Conservation (phyloP, 208 protist genomes). For the Porcisia deanei region DNA sequence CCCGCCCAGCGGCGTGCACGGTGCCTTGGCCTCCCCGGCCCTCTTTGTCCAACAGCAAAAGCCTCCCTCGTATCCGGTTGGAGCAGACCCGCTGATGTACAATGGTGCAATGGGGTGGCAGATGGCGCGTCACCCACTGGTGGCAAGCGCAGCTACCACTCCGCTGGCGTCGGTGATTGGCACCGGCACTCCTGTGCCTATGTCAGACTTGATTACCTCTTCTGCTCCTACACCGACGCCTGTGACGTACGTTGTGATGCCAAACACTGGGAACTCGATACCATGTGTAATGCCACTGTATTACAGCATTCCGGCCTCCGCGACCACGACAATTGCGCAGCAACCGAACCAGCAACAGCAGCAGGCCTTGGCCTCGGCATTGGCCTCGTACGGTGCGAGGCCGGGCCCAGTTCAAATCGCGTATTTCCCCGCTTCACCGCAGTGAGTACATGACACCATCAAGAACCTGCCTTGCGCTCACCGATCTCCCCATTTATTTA, state of each 20-base stretch:
- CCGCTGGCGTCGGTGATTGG: conserved; percentile 3
- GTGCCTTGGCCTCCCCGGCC: conserved; percentile 1
- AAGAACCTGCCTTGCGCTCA: neutral
- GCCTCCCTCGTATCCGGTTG: conserved; percentile 10
- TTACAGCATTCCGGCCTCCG: conserved; percentile 17
- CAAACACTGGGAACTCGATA: neutral
- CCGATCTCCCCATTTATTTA: neutral
- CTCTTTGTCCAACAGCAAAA: conserved; percentile 11
- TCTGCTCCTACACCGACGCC: conserved; percentile 1
- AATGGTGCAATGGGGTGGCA: conserved; percentile 8
- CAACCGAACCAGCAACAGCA: conserved; percentile 15
- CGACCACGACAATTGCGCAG: neutral
- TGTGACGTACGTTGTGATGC: conserved; percentile 21
- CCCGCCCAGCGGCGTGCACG: neutral
- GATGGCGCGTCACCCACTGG: neutral
- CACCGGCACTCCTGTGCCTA: neutral
- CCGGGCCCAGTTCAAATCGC: conserved; percentile 4
- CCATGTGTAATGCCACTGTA: conserved; percentile 21
- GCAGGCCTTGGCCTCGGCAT: neutral
- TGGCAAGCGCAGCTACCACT: neutral
- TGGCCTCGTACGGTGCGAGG: conserved; percentile 1
- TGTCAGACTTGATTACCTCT: conserved; percentile 6
- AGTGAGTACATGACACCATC: neutral
- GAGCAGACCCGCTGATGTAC: conserved; percentile 5
- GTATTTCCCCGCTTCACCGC: neutral